phyloP scores from a whole-genome alignment of 2,329 filamentous ascomycete species.

The Rhinocladiella mackenziei region DNA sequence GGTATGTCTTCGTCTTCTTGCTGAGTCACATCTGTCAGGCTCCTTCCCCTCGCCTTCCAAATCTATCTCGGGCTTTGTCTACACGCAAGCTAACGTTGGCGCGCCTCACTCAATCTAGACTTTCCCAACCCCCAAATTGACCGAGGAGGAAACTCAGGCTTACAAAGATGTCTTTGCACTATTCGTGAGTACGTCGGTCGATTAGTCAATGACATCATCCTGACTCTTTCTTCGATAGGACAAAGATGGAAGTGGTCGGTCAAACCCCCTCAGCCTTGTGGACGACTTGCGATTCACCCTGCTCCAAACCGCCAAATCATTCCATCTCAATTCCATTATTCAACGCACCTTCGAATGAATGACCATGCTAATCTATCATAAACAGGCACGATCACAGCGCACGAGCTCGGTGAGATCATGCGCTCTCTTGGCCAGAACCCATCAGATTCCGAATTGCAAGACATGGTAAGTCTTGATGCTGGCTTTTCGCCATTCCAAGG shows the following conservation, averaged over 20 bases:
- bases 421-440: conserved; percentile 60
- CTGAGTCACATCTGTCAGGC: too few species aligned
- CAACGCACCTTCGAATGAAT: conserved; percentile 1
- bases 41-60: background rate
- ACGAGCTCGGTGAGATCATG: conserved; percentile 62
- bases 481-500: too few species aligned
- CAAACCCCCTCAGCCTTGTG: background rate
- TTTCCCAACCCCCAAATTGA: conserved; percentile 19
- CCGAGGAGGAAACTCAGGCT: conserved; percentile 30
- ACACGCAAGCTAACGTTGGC: conserved; percentile 12
- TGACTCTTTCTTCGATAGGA: conserved; percentile 29
- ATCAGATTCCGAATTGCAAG: conserved; percentile 59
- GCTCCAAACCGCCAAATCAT: background rate
- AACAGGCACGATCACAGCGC: conserved; percentile 60
- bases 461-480: conserved; percentile 51
- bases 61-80: background rate
- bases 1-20: conserved; percentile 11
- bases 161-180: conserved; percentile 33
- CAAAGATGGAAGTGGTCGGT: conserved; percentile 34
- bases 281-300: background rate
- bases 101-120: conserved; percentile 7
- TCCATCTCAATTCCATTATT: conserved; percentile 4
- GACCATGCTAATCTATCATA: conserved; percentile 3
- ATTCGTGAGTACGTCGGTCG: conserved; percentile 34
- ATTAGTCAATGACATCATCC: too few species aligned